Conservation (phyloP, 495 filamentous ascomycete genomes). For the Penicillium ochrochloron region DNA sequence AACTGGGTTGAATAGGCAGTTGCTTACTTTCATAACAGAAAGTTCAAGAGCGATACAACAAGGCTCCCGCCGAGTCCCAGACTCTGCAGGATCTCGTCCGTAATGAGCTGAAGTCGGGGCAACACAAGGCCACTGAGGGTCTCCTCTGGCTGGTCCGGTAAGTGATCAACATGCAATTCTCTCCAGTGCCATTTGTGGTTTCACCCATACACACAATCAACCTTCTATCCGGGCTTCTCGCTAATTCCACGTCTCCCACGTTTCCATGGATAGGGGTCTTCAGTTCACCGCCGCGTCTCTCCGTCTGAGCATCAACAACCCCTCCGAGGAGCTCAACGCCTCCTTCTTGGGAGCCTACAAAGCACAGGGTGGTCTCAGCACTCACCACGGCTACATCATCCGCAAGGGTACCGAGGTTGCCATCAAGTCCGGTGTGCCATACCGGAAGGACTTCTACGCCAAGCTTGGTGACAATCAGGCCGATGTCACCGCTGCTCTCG, state of each 20-base stretch:
- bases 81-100: conserved; percentile 81
- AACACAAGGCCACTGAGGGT: conserved; percentile 85
- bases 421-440: conserved; percentile 90
- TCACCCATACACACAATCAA: conserved; percentile 4
- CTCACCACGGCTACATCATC: conserved; percentile 11
- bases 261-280: conserved; percentile 66
- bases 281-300: conserved; percentile 90
- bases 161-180: conserved; percentile 28
- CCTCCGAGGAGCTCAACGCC: conserved; percentile 71
- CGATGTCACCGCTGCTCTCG: conserved; percentile 64
- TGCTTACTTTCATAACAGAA: conserved; percentile 63
- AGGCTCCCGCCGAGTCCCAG: conserved; percentile 73
- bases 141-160: conserved; percentile 92
- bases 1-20: background rate
- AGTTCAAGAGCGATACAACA: conserved; percentile 81
- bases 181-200: background rate
- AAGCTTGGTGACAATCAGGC: conserved; percentile 73
- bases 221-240: conserved; percentile 5
- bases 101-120: conserved; percentile 85
- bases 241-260: background rate
- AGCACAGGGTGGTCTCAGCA: conserved; percentile 6
- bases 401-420: conserved; percentile 82
- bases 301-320: conserved; percentile 69
- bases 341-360: conserved; percentile 87
- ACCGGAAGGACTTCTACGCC: conserved; percentile 84